These are phyloP conservation scores for Aspergillus oerlinghausenensis DNA, from an alignment of 2,329 filamentous ascomycete species.

Conservation along the genomic window DNA sequence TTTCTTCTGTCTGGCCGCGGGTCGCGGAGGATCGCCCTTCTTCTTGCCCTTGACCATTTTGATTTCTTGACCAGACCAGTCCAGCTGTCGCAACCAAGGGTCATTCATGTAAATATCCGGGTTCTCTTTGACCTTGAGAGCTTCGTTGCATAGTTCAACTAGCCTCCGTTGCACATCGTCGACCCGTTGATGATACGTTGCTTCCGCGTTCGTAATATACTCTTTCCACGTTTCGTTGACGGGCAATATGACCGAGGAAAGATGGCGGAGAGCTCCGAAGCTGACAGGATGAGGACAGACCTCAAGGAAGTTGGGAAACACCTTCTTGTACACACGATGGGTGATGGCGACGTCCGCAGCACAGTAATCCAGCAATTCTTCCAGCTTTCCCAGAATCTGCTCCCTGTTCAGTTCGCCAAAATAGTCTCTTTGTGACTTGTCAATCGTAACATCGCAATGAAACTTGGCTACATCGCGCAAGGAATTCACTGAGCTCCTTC, in stretches of 20 bases:
- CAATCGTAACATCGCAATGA: slow-evolving; percentile 84
- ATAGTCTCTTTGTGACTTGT: slow-evolving; percentile 80
- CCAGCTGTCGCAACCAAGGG: slow-evolving; percentile 87
- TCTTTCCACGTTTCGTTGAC: slow-evolving; percentile 82
- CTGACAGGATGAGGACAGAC: slow-evolving; percentile 96
- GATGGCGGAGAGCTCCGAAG: slow-evolving; percentile 85
- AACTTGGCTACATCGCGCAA: slow-evolving; percentile 94
- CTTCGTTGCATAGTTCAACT: slow-evolving; percentile 68
- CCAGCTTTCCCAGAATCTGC: slow-evolving; percentile 66
- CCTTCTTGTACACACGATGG: slow-evolving; percentile 87
- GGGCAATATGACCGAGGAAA: slow-evolving; percentile 90
- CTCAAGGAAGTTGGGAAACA: slow-evolving; percentile 83
- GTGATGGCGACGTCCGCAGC: slow-evolving; percentile 91
- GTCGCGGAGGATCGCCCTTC: slow-evolving; percentile 73
- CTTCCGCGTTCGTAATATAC: slow-evolving; percentile 79
- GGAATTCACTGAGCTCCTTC: slow-evolving; percentile 90
- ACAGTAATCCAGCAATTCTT: slow-evolving; percentile 87
- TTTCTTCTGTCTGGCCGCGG: slow-evolving; percentile 79
- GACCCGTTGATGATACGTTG: slow-evolving; percentile 72
- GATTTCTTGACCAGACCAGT: slow-evolving; percentile 92
- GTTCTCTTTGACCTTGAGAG: slow-evolving; percentile 67
- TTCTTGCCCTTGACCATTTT: slow-evolving; percentile 89
- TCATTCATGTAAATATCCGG: slow-evolving; percentile 68
- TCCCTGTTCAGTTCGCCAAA: slow-evolving; percentile 76
- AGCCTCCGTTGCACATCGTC: slow-evolving; percentile 75